Evolutionary conservation across 192 early-diverging fungal species (phyloP).

Genomic region (Physocladia obscura): DNA sequence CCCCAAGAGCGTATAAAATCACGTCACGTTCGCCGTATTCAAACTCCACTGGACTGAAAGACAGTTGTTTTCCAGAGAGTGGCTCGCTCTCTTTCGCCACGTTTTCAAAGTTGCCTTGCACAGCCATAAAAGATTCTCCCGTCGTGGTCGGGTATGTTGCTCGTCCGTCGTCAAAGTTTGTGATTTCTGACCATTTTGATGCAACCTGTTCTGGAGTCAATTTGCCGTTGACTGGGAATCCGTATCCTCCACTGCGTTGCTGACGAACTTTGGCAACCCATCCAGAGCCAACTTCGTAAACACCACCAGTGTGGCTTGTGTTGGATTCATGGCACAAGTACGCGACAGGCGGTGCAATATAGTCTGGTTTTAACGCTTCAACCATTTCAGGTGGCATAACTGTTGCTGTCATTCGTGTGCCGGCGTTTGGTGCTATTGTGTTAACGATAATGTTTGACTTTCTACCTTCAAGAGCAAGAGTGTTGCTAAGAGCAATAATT

Average conservation of each 20-base stretch:
- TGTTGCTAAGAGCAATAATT: slow-evolving; percentile 83
- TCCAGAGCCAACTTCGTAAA: slow-evolving; percentile 60
- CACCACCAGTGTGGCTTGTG: slow-evolving; percentile 66
- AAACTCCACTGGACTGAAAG: slow-evolving; percentile 59
- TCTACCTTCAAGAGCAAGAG: slow-evolving; percentile 88
- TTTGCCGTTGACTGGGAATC: slow-evolving; percentile 80
- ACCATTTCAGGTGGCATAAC: slow-evolving; percentile 95
- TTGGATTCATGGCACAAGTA: slow-evolving; percentile 88
- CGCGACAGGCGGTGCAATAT: slow-evolving; percentile 91
- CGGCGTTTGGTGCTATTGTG: slow-evolving; percentile 95
- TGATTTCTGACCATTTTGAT: slow-evolving; percentile 74
- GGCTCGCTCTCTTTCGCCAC: slow-evolving; percentile 40
- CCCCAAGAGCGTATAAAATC: slow-evolving; percentile 91
- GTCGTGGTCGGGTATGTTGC: slow-evolving; percentile 81
- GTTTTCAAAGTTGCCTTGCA: slow-evolving; percentile 83
- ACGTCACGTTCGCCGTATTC: slow-evolving; percentile 86
- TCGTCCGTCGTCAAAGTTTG: slow-evolving; percentile 94
- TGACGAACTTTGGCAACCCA: slow-evolving; percentile 77
- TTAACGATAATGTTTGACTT: slow-evolving; percentile 90
- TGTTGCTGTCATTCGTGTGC: slow-evolving; percentile 95
- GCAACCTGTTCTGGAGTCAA: slow-evolving; percentile 86
- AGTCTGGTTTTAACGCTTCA: slow-evolving; percentile 94
- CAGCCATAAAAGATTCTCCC: slow-evolving; percentile 76
- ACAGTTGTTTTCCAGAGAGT: slow-evolving; percentile 22
- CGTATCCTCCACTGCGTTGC: slow-evolving; percentile 92